Evolutionary conservation across 768 basidiomycete species (phyloP).

Genomic region (Crassisporium funariophilum): DNA sequence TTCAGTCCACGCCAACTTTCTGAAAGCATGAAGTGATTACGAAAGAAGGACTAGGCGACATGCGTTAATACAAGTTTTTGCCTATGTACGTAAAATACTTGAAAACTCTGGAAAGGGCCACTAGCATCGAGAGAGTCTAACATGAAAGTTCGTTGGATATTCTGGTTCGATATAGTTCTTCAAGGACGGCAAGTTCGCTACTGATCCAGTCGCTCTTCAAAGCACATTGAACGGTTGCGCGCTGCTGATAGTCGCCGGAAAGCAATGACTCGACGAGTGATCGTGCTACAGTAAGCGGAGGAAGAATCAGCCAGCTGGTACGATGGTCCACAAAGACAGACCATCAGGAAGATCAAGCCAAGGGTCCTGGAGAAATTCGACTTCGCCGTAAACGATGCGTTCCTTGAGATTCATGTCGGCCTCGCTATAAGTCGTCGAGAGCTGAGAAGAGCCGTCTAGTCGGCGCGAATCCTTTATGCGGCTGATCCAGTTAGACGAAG

Average conservation of each 20-base stretch:
- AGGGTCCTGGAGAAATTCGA: constrained; percentile 53
- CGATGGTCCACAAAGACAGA: constrained; percentile 28
- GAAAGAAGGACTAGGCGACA: constrained; percentile 10
- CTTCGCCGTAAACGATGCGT: constrained; percentile 63
- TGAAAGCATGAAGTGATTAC: constrained; percentile 58
- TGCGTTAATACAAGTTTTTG: no score
- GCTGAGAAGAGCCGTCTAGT: constrained; percentile 26
- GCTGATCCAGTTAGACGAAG: constrained; percentile 39
- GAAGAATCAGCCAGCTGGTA: not conserved
- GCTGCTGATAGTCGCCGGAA: constrained; percentile 52
- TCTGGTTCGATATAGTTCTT: constrained; percentile 60
- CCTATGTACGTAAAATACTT: no score
- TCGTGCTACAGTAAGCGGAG: constrained; percentile 45
- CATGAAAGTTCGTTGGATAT: constrained; percentile 27
- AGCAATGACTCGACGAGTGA: constrained; percentile 63
- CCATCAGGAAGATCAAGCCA: constrained; percentile 66
- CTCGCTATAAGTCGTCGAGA: constrained; percentile 45
- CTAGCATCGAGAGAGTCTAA: no score
- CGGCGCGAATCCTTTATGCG: constrained; percentile 37
- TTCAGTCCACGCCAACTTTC: constrained; percentile 83
- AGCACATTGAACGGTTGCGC: constrained; percentile 66
- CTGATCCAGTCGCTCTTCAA: constrained; percentile 68
- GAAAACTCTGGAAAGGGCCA: no score
- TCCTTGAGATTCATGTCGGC: constrained; percentile 66
- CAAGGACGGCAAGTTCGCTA: constrained; percentile 60